phyloP scores from a whole-genome alignment of 2,329 filamentous ascomycete genomes.

The Paramyrothecium sp. region DNA sequence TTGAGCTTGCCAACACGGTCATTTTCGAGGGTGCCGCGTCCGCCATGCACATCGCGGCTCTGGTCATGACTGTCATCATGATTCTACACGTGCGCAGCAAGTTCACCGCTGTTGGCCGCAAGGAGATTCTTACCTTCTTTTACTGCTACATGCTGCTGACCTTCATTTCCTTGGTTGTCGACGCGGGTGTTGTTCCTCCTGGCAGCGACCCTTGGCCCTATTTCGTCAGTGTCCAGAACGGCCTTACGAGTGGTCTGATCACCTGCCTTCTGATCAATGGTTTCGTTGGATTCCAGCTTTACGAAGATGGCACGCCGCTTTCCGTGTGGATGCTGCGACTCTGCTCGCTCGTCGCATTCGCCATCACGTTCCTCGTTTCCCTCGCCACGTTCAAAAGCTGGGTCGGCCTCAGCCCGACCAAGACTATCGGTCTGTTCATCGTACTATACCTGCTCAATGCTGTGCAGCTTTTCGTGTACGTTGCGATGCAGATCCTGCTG shows the following conservation, averaged over 20 bases:
- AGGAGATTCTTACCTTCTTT: constrained; percentile 84
- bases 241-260: constrained; percentile 79
- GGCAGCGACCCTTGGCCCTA: constrained; percentile 81
- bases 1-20: constrained; percentile 96
- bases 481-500: constrained; percentile 83
- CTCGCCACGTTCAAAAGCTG: constrained; percentile 91
- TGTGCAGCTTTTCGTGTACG: constrained; percentile 80
- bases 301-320: constrained; percentile 91
- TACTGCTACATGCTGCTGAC: constrained; percentile 93
- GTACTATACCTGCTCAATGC: constrained; percentile 91
- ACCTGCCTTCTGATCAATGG: constrained; percentile 93
- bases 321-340: constrained; percentile 90
- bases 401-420: constrained; percentile 80
- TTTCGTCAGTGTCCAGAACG: constrained; percentile 85
- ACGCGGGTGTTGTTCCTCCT: constrained; percentile 88
- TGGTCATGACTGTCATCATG: constrained; percentile 96
- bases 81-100: constrained; percentile 95
- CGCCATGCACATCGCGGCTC: constrained; percentile 86
- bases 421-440: constrained; percentile 86
- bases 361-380: constrained; percentile 82
- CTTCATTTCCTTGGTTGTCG: constrained; percentile 83
- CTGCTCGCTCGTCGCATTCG: constrained; percentile 77
- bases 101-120: constrained; percentile 88
- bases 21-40: constrained; percentile 93
- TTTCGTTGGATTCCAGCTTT: constrained; percentile 97